phyloP scores from a whole-genome alignment of 805 yeast species.

The Pichia exigua region DNA sequence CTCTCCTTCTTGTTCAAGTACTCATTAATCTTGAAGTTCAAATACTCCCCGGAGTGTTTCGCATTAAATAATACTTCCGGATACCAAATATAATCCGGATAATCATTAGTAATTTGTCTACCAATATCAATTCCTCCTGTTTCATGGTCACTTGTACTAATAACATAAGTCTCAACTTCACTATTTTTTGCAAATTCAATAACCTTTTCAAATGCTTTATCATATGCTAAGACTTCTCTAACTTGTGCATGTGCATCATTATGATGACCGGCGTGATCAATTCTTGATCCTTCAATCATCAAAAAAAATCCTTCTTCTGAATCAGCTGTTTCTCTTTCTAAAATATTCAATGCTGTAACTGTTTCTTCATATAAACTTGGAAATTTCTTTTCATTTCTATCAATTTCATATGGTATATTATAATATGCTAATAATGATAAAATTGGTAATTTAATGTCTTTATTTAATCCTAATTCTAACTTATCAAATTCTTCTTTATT shows the following conservation, averaged over 20 bases:
- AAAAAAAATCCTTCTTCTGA: conserved; percentile 81
- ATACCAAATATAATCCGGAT: conserved; percentile 85
- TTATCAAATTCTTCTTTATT: conserved; percentile 52
- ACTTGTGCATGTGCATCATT: conserved; percentile 95
- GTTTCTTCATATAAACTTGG: conserved; percentile 82
- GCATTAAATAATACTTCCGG: conserved; percentile 70
- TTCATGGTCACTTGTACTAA: conserved; percentile 90
- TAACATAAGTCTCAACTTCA: conserved; percentile 68
- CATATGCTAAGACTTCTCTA: conserved; percentile 82
- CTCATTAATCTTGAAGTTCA: conserved; percentile 38
- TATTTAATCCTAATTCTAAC: conserved; percentile 46
- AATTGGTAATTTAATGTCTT: conserved; percentile 58
- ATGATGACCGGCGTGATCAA: conserved; percentile 92
- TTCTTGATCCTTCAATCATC: conserved; percentile 84
- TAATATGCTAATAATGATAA: conserved; percentile 66
- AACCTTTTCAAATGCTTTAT: conserved; percentile 71
- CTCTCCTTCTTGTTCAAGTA: conserved; percentile 7
- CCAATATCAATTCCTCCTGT: conserved; percentile 93
- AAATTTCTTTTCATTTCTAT: conserved; percentile 49
- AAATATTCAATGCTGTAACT: conserved; percentile 60
- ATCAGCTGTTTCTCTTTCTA: conserved; percentile 58
- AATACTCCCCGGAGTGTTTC: conserved; percentile 69
- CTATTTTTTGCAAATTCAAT: conserved; percentile 57
- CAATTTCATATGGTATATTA: conserved; percentile 82
- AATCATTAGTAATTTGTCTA: conserved; percentile 56